Percentiles rank a stretch among this genome's conserved stretches.
phyloP scores from a whole-genome alignment of 129 eudicot genomes.

The Ambrosia artemisiifolia region DNA sequence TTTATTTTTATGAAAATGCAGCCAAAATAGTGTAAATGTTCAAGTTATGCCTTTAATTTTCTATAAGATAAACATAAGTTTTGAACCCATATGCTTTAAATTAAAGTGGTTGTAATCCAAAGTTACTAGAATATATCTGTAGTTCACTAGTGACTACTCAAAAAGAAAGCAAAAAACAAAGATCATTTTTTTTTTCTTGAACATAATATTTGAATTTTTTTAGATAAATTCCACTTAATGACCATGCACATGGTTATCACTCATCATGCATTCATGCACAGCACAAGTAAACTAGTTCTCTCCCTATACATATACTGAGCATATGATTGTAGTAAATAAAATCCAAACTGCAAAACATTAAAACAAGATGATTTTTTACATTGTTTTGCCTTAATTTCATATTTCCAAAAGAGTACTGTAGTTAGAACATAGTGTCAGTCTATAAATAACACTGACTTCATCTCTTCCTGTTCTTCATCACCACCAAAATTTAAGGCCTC shows the following conservation, averaged over 20 bases:
- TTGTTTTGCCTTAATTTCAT: neutral
- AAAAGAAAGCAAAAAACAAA: no score
- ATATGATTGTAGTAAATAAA: neutral
- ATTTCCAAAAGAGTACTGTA: neutral
- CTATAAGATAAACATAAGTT: neutral
- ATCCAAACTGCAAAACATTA: neutral
- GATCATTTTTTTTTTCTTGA: no score
- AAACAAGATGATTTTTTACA: neutral
- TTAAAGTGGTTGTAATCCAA: no score
- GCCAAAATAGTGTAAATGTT: neutral
- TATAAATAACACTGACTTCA: constrained; percentile 21
- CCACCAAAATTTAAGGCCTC: constrained; percentile 12
- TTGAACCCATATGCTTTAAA: neutral
- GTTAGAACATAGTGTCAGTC: constrained; percentile 19
- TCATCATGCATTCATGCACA: no score
- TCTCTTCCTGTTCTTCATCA: constrained; percentile 28
- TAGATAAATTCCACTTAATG: neutral
- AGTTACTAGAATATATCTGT: no score
- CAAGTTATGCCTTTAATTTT: neutral
- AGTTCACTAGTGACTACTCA: neutral
- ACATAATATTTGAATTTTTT: neutral
- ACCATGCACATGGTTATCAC: neutral
- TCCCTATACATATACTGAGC: neutral
- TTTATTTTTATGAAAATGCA: neutral
- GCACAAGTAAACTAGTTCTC: neutral